Evolutionary conservation across 2,329 filamentous ascomycete genomes (phyloP), one percentile per base, ranked within the genome.

Genomic region (Anthostomella pinea): DNA sequence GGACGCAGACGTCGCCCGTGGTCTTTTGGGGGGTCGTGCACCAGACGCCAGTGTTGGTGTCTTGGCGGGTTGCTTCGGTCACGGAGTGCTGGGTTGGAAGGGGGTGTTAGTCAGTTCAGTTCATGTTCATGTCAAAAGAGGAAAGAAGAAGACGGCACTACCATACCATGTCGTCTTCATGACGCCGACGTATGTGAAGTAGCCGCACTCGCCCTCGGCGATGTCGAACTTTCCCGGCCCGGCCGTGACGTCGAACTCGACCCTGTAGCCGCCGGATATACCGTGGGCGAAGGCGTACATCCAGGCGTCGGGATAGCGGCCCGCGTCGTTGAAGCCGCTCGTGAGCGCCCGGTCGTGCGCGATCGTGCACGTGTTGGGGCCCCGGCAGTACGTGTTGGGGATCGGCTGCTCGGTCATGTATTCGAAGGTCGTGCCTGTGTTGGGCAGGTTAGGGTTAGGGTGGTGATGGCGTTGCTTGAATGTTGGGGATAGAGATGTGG

Each of bases 121-220:
- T n/a, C n/a, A n/a, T n/a, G n/a, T n/a, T 27, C 7, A n/a, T 30
- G 18, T 8, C 7, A 7, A 29, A 8, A 8, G 8, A 17, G 26
- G 11, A 8, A 30, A 10, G 11, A 15, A 14, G 28, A 16, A 15
- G 4, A 17, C 8, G 8, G 17, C 24, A 30, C 38, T n/a, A n/a
- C n/a, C n/a, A 15, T 24, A 40, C 41, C 41, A 44, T 11, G 41
- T 31, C 2, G n/a, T n/a, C 17, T 35, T 37, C 25, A 23, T n/a
- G 3, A 33, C 37, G 16, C 41, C 41, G 8, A 44, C 27, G 33
- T 34, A 44, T 2, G 41, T 40, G 19, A 44, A 44, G 24, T 44
- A 44, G 9, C 41, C 41, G 17, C 41, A 44, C 26, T 44, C 32
- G 19, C 27, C 27, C n/a, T 37, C 22, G 1, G 17, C 33, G 16